These are phyloP conservation scores for Yueomyces sp. DNA, from an alignment of 1,139 yeast species.

Conservation along the genomic window DNA sequence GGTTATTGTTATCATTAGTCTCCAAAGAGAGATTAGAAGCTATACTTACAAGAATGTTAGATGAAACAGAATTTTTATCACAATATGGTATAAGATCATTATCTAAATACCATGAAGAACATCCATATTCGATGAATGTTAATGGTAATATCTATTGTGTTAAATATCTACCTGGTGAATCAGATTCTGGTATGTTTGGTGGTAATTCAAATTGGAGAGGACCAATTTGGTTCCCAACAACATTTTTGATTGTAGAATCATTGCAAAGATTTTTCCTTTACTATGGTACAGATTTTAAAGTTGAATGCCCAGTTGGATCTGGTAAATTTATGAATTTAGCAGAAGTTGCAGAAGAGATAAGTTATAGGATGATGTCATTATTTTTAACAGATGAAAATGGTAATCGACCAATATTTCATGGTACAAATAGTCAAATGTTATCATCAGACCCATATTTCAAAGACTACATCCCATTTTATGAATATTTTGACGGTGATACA, in stretches of 20 bases:
- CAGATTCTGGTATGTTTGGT: conserved; percentile 91
- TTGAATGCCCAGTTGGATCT: conserved; percentile 84
- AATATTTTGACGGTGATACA: conserved; percentile 89
- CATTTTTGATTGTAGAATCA: conserved; percentile 77
- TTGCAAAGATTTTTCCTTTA: conserved; percentile 81
- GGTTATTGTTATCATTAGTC: conserved; percentile 71
- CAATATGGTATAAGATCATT: conserved; percentile 82
- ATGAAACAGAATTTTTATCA: conserved; percentile 79
- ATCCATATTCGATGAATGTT: conserved; percentile 82
- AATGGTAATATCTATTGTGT: conserved; percentile 66
- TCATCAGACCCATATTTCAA: conserved; percentile 64
- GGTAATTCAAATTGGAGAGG: conserved; percentile 98
- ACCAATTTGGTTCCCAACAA: conserved; percentile 97
- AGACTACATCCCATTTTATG: conserved; percentile 72
- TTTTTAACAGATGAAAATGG: conserved; percentile 63
- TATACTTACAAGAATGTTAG: conserved; percentile 71
- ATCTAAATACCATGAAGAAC: conserved; percentile 75
- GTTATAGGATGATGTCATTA: conserved; percentile 72
- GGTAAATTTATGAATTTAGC: conserved; percentile 76
- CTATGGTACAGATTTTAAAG: conserved; percentile 77
- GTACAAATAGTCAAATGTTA: conserved; percentile 24
- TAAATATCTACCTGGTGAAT: conserved; percentile 81
- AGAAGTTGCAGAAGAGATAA: conserved; percentile 84
- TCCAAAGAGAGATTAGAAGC: conserved; percentile 69
- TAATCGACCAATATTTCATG: conserved; percentile 13